phyloP scores from a whole-genome alignment of 2,329 filamentous ascomycete genomes.

The Penicillium rolfsii region DNA sequence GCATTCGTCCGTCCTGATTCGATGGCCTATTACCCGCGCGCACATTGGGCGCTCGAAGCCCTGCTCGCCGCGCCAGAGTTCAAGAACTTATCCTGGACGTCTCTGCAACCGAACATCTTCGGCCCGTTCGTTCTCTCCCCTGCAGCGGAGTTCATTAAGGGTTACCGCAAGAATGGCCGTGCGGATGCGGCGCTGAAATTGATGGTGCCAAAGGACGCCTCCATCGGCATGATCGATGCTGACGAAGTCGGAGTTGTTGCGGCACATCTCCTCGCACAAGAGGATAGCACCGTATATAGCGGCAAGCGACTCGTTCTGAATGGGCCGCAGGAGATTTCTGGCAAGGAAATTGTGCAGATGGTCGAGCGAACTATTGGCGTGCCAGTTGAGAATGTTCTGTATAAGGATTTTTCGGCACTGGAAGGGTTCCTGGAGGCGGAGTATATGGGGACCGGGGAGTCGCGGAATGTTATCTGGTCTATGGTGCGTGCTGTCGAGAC shows the following conservation, averaged over 20 bases:
- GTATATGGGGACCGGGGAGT: slow-evolving; percentile 17
- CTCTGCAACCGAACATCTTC: slow-evolving; percentile 46
- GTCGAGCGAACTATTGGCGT: slow-evolving; percentile 41
- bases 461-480: slow-evolving; percentile 37
- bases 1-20: slow-evolving; percentile 42
- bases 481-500: slow-evolving; percentile 29
- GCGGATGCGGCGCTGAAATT: slow-evolving; percentile 13
- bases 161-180: slow-evolving; percentile 38
- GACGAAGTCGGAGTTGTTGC: slow-evolving; percentile 43
- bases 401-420: slow-evolving; percentile 37
- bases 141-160: slow-evolving; percentile 38
- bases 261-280: slow-evolving; percentile 39
- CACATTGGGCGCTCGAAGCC: slow-evolving; percentile 49
- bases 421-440: slow-evolving; percentile 10
- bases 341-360: slow-evolving; percentile 39
- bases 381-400: slow-evolving; percentile 34
- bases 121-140: slow-evolving; percentile 25
- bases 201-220: slow-evolving; percentile 34
- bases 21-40: slow-evolving; percentile 42
- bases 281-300: slow-evolving; percentile 36
- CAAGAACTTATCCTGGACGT: slow-evolving; percentile 43
- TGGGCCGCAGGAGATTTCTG: slow-evolving; percentile 47
- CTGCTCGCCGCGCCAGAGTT: slow-evolving; percentile 45
- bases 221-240: slow-evolving; percentile 37
- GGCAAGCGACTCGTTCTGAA: slow-evolving; percentile 45